Evolutionary conservation across 352 stramenopile species (phyloP).

Genomic region (Globisporangium rhizosaccharum): DNA sequence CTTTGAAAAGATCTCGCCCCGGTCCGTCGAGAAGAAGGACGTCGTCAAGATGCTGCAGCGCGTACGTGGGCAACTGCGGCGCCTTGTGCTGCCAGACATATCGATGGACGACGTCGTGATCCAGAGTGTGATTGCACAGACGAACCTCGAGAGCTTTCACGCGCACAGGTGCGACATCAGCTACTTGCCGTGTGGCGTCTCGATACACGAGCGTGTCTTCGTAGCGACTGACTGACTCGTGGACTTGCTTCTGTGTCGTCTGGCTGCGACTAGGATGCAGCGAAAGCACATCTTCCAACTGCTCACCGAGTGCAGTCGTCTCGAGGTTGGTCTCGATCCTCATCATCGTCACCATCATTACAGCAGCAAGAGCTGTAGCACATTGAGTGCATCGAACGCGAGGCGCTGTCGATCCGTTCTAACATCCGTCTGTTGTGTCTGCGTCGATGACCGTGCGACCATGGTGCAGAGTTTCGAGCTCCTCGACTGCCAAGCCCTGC

Average conservation of each 20-base stretch:
- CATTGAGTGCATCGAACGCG: too few species aligned
- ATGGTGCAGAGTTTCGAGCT: conserved; percentile 43
- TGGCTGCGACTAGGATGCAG: conserved; percentile 26
- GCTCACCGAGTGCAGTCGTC: conserved; percentile 22
- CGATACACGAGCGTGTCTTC: too few species aligned
- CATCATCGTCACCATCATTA: not conserved
- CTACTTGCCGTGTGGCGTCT: not conserved
- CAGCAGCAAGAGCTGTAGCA: too few species aligned
- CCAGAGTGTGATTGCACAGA: conserved; percentile 28
- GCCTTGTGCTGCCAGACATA: conserved; percentile 39
- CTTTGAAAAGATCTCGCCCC: conserved; percentile 28
- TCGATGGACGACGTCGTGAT: conserved; percentile 38
- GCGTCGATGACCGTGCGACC: not conserved
- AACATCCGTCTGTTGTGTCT: not conserved
- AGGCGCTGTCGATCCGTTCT: too few species aligned
- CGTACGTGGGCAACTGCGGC: conserved; percentile 23
- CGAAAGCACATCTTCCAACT: conserved; percentile 51
- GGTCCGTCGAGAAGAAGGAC: conserved; percentile 26
- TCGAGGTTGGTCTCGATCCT: conserved; percentile 19
- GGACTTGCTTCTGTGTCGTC: not conserved
- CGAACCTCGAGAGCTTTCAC: conserved; percentile 33
- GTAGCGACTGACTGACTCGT: not conserved
- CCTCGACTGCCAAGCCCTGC: conserved; percentile 47
- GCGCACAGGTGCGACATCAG: conserved; percentile 34
- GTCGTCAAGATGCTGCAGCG: conserved; percentile 34